These are phyloP conservation scores for Chlamydomonas eustigma DNA, from an alignment of 139 green algal species.

Conservation along the genomic window DNA sequence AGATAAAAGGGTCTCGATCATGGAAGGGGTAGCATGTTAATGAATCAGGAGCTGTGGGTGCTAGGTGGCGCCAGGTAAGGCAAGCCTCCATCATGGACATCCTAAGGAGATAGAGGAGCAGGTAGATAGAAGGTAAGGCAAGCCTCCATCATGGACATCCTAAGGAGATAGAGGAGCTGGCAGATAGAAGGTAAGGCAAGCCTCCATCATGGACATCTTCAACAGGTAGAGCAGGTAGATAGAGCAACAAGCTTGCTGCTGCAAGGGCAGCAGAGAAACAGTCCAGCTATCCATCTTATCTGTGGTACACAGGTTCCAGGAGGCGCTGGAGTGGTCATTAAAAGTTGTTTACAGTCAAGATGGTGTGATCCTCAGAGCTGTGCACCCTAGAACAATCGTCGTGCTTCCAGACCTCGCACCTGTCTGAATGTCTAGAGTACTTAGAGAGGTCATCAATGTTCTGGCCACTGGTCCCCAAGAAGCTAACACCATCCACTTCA, in stretches of 20 bases:
- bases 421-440: constrained; percentile 39
- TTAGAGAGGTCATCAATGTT: constrained; percentile 86
- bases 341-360: background rate
- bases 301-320: too few relatives aligned
- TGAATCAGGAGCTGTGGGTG: constrained; percentile 94
- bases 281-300: too few relatives aligned
- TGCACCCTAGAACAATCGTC: too few relatives aligned
- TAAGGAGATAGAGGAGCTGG: constrained; percentile 9
- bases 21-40: constrained; percentile 89
- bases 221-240: too few relatives aligned
- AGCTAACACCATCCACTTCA: constrained; percentile 62
- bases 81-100: constrained; percentile 66
- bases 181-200: constrained; percentile 53
- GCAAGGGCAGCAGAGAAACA: too few relatives aligned
- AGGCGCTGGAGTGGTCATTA: too few relatives aligned
- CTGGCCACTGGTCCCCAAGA: constrained; percentile 91
- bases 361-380: too few relatives aligned
- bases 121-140: constrained; percentile 72
- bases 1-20: constrained; percentile 89
- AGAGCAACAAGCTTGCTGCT: too few relatives aligned
- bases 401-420: too few relatives aligned
- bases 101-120: constrained; percentile 14
- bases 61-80: constrained; percentile 85
- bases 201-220: constrained; percentile 67
- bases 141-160: constrained; percentile 64